These are phyloP conservation scores for Hibiscus mutabilis DNA, from an alignment of 345 rosid species.

Conservation along the genomic window DNA sequence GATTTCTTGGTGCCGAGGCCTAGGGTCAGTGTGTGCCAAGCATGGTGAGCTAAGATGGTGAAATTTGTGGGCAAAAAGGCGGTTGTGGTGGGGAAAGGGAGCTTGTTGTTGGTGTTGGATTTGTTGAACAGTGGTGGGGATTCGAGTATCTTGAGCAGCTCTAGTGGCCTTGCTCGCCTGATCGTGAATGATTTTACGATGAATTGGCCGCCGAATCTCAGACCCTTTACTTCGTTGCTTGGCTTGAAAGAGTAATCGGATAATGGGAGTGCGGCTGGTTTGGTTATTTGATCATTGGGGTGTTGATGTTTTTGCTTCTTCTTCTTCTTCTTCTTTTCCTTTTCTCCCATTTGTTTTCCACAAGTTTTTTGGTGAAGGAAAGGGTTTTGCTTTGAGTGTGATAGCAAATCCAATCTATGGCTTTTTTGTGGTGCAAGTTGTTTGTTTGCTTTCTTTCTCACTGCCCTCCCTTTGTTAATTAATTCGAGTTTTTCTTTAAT, in stretches of 20 bases:
- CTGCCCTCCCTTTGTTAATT: no score
- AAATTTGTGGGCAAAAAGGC: constrained; percentile 88
- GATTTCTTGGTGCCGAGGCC: constrained; percentile 90
- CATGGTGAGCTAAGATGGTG: constrained; percentile 92
- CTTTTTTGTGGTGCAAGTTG: constrained; percentile 6
- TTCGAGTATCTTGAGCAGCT: constrained; percentile 72
- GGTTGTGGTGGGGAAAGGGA: constrained; percentile 67
- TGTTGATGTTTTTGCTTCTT: constrained; percentile 72
- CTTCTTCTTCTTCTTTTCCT: constrained; percentile 49
- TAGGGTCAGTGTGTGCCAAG: constrained; percentile 93
- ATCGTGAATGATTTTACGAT: constrained; percentile 91
- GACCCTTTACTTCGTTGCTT: constrained; percentile 72
- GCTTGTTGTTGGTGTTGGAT: constrained; percentile 24
- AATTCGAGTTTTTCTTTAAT: no score
- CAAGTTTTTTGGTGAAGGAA: background rate
- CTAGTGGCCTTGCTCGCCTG: constrained; percentile 69
- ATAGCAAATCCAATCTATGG: constrained; percentile 8
- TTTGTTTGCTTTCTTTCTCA: no score
- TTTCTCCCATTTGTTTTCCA: constrained; percentile 35
- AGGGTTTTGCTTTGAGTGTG: background rate
- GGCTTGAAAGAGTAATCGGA: constrained; percentile 75
- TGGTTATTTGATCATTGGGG: constrained; percentile 44
- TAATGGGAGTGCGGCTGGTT: constrained; percentile 26
- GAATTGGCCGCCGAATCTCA: constrained; percentile 87
- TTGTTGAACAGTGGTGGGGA: constrained; percentile 39